A percentile compares a stretch with the other conserved stretches of the same genome.
These are phyloP conservation scores for Fusarium illudens DNA, from an alignment of 2,329 filamentous ascomycete species.

Conservation along the genomic window DNA sequence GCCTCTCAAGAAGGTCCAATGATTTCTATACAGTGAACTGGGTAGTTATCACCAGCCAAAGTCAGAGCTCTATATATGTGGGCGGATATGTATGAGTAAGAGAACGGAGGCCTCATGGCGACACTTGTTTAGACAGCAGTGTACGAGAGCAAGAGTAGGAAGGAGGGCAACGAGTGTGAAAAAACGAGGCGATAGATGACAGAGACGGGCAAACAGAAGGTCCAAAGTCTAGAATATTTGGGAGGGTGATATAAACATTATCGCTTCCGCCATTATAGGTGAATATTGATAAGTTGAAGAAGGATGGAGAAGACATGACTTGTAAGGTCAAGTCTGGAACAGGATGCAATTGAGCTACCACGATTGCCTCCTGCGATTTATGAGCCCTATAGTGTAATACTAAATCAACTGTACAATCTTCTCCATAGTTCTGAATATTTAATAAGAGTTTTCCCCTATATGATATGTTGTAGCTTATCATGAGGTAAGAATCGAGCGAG, in stretches of 20 bases:
- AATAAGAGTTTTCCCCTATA: neutral
- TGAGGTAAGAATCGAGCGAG: too few relatives aligned
- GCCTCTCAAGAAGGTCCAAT: conserved; percentile 46
- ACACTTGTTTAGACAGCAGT: neutral
- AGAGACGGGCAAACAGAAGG: neutral
- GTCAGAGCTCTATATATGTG: too few relatives aligned
- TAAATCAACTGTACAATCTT: neutral
- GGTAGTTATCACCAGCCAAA: neutral
- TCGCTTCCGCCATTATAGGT: too few relatives aligned
- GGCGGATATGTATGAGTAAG: neutral
- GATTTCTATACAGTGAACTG: neutral
- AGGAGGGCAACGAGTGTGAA: neutral
- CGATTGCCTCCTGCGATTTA: neutral
- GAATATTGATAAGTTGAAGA: neutral
- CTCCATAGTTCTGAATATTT: neutral
- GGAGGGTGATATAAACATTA: too few relatives aligned
- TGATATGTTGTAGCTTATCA: too few relatives aligned
- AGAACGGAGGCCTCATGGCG: neutral
- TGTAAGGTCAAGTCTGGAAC: neutral
- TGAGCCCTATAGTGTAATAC: neutral
- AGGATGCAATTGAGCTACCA: neutral
- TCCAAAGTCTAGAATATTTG: neutral
- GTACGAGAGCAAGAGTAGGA: neutral
- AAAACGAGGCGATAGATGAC: neutral
- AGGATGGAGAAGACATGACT: neutral